Evolutionary conservation across 2,329 filamentous ascomycete species (phyloP), one percentile per base, ranked within the genome.

Genomic region (Claviceps humidiphila): DNA sequence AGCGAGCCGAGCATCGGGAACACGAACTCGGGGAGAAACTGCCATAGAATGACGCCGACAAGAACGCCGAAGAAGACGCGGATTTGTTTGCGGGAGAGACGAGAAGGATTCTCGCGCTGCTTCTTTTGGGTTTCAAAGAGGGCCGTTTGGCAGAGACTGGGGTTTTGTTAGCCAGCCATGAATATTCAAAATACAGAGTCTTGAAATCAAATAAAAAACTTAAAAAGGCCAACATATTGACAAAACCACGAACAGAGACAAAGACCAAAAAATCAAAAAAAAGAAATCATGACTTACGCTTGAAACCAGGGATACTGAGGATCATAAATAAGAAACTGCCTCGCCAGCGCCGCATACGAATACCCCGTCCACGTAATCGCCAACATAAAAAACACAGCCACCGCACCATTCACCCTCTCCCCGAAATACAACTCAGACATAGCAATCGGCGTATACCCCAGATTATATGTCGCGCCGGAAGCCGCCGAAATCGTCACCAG

Each of bases 341-440:
- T 69, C 6, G 77, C 77, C 49, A 81, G 67, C 1, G 77, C 77
- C 2, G 78, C 78, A 59, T 77, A 80, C 0, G 74, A 74, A 56
- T 81, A 82, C 11, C 78, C 78, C 0, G 73, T 75, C 66, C 74
- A 79, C 0, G 79, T 76, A 38, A 64, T 78, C 0, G 73, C 68
- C 67, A 73, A 72, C 77, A 82, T 82, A 64, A 82, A 82, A 60
- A 79, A 76, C 37, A 80, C 72, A 1, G 72, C 74, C 6, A 79
- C 74, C 0, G 71, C 75, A 0, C 76, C 70, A 48, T 80, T 68
- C 48, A 82, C 70, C 30, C 61, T 66, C 47, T 73, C 66, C 43
- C 71, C 71, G 59, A 80, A 82, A 64, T 77, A 82, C 3, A 82
- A 65, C 59, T 80, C 75, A 1, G 76, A 72, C 53, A 82, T 70